Base-by-base conservation (phyloP, 805 yeast genomes). In the Lachancea meyersii region DNA sequence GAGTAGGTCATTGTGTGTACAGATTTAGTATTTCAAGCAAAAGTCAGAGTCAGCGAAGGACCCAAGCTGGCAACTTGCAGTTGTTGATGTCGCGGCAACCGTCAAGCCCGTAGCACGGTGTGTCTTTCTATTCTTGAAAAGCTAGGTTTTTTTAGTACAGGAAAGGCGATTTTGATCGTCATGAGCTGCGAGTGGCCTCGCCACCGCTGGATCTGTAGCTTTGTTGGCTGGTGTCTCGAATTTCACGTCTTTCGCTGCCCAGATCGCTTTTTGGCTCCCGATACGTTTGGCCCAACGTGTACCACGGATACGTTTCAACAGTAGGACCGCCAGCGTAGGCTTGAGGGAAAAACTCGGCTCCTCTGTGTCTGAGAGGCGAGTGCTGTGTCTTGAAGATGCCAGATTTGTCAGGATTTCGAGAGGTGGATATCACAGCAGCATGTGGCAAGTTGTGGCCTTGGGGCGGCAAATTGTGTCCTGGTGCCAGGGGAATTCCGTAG, bases 181-280 rank as follows among this genome's bases (percentile, higher is more conserved):
- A 26, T 6, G 28, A 17, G 32, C 32, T 17, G 36, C 53, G 56
- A 2, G 63, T 58, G 1, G 61, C 61, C 11, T 55, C 46, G 2
- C 60, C 59, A 2, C 61, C 63, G 32, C 58, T 56, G 4, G 63
- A 58, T 21, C 38, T 44, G 36, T 54, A 57, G 22, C 50, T 50
- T 31, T 44, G 27, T n/a, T 9, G 23, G 26, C 40, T 36, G 9
- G 40, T 5, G 23, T 36, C 18, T 8, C 32, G 31, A 26, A 4
- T 19, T 5, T 18, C 40, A 10, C 6, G 27, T 23, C 14, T 18
- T 32, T 40, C 40, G n/a, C 48, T 38, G 41, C 34, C 5, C 18
- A 21, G 18, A 17, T 3, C 19, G 13, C 7, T 19, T 38, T 32
- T 24, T 14, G 31, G 27, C 5, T 27, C 20, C 14, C 22, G 24